A percentile compares a stretch with the other conserved stretches of the same genome.
Evolutionary conservation across 139 green algal species (phyloP).

Genomic region (Chlorella sp.): DNA sequence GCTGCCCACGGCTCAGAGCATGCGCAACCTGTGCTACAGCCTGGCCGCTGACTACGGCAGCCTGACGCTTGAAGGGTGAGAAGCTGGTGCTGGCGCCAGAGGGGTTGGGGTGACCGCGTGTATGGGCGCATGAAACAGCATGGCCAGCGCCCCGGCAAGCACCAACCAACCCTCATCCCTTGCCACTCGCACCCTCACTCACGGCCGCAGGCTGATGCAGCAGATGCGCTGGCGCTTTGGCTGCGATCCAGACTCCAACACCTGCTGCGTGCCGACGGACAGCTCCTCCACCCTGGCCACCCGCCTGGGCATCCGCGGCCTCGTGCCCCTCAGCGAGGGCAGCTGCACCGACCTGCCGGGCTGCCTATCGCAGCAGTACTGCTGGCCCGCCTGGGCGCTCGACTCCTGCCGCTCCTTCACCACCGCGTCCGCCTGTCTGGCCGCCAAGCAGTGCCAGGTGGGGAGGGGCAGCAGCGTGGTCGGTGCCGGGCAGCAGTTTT

Average conservation of each 20-base stretch:
- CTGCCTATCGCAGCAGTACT: background rate
- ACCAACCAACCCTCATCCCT: background rate
- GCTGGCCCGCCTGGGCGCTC: background rate
- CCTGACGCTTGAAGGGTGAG: too few species aligned
- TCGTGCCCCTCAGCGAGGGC: background rate
- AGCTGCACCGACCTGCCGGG: background rate
- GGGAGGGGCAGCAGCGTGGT: background rate
- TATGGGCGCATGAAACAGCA: too few species aligned
- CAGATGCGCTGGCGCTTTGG: background rate
- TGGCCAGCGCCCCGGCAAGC: too few species aligned
- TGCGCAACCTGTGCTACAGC: too few species aligned
- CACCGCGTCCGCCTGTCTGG: background rate
- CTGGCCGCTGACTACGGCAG: too few species aligned
- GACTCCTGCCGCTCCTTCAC: background rate
- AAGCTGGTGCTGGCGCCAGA: too few species aligned
- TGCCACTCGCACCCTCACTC: background rate
- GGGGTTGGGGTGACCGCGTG: too few species aligned
- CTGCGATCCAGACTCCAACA: background rate
- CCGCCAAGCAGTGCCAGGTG: background rate
- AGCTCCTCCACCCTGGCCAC: background rate
- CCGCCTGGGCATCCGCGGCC: background rate
- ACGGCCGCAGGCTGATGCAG: background rate
- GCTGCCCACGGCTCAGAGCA: too few species aligned
- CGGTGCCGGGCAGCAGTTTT: background rate
- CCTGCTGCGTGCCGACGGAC: background rate